Conservation (phyloP, 164 flowering plant genomes). For the Dillenia turbinata region DNA sequence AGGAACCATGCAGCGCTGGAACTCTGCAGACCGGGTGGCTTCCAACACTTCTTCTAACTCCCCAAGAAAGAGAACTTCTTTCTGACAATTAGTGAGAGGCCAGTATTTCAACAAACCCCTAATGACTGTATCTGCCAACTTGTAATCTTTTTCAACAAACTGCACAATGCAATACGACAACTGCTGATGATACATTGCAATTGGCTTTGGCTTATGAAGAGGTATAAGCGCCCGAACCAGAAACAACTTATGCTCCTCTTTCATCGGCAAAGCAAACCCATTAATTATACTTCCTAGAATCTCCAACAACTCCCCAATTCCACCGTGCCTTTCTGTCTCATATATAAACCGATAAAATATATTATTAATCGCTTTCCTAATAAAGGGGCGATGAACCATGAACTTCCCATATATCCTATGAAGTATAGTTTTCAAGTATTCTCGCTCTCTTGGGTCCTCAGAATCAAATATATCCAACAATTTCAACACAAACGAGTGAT, state of each 20-base stretch:
- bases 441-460: slow-evolving; percentile 53
- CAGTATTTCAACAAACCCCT: slow-evolving; percentile 53
- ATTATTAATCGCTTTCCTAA: slow-evolving; percentile 46
- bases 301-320: slow-evolving; percentile 51
- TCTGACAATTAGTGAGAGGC: slow-evolving; percentile 48
- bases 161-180: slow-evolving; percentile 46
- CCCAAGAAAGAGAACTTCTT: slow-evolving; percentile 46
- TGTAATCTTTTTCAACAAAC: slow-evolving; percentile 44
- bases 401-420: slow-evolving; percentile 53
- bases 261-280: slow-evolving; percentile 56
- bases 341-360: slow-evolving; percentile 48
- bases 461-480: slow-evolving; percentile 49
- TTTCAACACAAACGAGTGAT: slow-evolving; percentile 44
- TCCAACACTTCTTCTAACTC: slow-evolving; percentile 51
- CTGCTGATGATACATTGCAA: slow-evolving; percentile 45
- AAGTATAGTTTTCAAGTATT: slow-evolving; percentile 47
- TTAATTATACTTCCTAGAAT: slow-evolving; percentile 51
- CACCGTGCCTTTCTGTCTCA: slow-evolving; percentile 49
- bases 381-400: slow-evolving; percentile 54
- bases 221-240: slow-evolving; percentile 52
- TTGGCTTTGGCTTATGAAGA: slow-evolving; percentile 44
- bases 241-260: slow-evolving; percentile 55
- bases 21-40: slow-evolving; percentile 36
- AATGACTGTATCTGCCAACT: slow-evolving; percentile 42
- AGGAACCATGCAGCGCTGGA: slow-evolving; percentile 43